Conservation (phyloP, 768 basidiomycete genomes). For the Lentinus brumalis region DNA sequence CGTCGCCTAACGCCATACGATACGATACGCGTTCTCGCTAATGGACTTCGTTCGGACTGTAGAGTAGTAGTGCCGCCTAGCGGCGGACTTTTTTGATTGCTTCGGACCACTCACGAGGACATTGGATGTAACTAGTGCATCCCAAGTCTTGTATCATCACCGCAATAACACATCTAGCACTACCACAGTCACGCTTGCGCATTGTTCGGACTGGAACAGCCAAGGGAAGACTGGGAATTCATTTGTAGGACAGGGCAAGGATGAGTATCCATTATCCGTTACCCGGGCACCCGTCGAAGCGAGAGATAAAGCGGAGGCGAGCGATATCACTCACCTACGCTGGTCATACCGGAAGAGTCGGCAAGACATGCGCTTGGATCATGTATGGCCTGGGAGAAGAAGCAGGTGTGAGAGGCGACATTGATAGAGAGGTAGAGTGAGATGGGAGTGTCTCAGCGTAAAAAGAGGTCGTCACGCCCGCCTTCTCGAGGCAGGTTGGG, state of each 20-base stretch:
- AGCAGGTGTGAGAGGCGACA: no score
- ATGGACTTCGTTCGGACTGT: conserved; percentile 8
- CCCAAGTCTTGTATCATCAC: conserved; percentile 9
- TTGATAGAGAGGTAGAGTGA: background rate
- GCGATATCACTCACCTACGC: no score
- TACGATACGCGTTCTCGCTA: conserved; percentile 8
- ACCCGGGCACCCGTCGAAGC: no score
- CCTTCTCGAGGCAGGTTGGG: conserved; percentile 29
- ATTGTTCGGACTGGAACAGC: no score
- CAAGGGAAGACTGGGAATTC: no score
- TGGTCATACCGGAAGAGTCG: no score
- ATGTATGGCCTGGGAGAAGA: no score
- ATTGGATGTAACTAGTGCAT: background rate
- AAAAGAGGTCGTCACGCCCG: conserved; percentile 28
- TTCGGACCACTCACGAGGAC: background rate
- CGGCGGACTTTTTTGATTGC: conserved; percentile 11
- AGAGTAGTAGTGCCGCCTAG: background rate
- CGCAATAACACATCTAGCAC: background rate
- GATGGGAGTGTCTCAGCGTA: conserved; percentile 26
- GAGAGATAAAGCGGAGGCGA: no score
- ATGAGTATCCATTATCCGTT: background rate
- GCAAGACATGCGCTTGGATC: no score
- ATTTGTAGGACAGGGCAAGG: background rate
- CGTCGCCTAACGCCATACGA: background rate
- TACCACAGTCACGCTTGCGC: background rate